These are phyloP conservation scores for Cryptococcus neoformans DNA, from an alignment of 1,284 basidiomycete species.

Conservation along the genomic window DNA sequence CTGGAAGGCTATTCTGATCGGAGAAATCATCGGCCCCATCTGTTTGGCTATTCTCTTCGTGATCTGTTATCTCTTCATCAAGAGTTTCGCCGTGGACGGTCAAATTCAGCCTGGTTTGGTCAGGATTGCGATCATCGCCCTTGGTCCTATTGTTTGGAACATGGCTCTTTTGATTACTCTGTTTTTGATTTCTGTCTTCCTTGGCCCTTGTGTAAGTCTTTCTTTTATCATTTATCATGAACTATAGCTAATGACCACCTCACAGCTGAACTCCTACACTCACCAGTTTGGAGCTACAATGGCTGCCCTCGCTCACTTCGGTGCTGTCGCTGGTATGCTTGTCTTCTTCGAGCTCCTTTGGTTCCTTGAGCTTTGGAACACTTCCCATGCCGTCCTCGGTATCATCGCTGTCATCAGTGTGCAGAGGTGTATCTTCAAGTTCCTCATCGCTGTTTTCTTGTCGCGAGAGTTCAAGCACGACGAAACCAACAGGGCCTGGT, in stretches of 20 bases:
- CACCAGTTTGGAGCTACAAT: slow-evolving; percentile 85
- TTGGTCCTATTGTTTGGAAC: slow-evolving; percentile 96
- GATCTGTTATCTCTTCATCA: slow-evolving; percentile 75
- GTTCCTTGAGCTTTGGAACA: slow-evolving; percentile 65
- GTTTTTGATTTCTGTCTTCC: slow-evolving; percentile 87
- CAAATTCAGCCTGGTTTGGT: slow-evolving; percentile 69
- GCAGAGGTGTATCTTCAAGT: slow-evolving; percentile 86
- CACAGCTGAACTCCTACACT: slow-evolving; percentile 52
- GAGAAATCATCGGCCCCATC: slow-evolving; percentile 82
- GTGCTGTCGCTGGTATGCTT: slow-evolving; percentile 76
- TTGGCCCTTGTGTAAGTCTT: slow-evolving; percentile 63
- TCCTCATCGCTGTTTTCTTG: slow-evolving; percentile 85
- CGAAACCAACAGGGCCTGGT: slow-evolving; percentile 95
- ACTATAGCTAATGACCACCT: neutral
- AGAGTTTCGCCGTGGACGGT: slow-evolving; percentile 59
- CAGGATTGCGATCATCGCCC: slow-evolving; percentile 86
- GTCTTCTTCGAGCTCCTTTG: slow-evolving; percentile 86
- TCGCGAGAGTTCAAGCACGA: slow-evolving; percentile 97
- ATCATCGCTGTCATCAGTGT: slow-evolving; percentile 81
- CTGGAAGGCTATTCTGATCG: slow-evolving; percentile 82
- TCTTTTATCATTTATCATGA: neutral
- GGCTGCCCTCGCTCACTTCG: slow-evolving; percentile 78
- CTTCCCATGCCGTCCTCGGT: slow-evolving; percentile 84
- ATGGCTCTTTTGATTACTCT: slow-evolving; percentile 78
- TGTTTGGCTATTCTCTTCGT: slow-evolving; percentile 78